Evolutionary conservation across 163 green algal genomes (phyloP), one percentile per base, ranked within the genome.

Genomic region (Picocystis sp.): DNA sequence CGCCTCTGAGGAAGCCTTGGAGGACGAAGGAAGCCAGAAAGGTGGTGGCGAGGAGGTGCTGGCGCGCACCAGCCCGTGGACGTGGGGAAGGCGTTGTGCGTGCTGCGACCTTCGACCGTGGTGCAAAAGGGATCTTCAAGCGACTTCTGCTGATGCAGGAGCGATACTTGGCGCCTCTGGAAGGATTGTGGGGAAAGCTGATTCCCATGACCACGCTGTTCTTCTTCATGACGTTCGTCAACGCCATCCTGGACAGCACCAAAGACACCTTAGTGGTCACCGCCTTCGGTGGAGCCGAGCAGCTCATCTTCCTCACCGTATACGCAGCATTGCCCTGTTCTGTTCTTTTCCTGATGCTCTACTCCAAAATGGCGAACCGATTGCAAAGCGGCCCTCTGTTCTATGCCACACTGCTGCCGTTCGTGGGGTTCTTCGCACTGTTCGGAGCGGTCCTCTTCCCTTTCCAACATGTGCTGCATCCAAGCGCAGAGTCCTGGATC

Each of bases 241-340:
- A 97, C 74, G 92, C 84, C 21, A 80, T 97, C 38, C 64, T 95
- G 13, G 86, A 97, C 75, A 79, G 53, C 21, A 61, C 92, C 47
- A 92, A 89, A 57, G 82, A 92, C 62, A 89, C 83, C 11, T 64
- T 94, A 8, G 80, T 95, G 25, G 89, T 96, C 50, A 96, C 87
- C 11, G 79, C 82, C 17, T 62, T 60, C 2, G 73, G 83, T 17
- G 47, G 72, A 29, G 62, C 69, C 13, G 62, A 82, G 45, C 78
- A 88, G 21, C 85, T 95, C 47, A 83, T 83, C 9, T 95, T 86
- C 67, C 65, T 94, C 5, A 91, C 77, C 70, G 77, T 94, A 1
- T 96, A 94, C 57, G 87, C 71, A 11, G 86, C 93, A 23, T 74
- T 93, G 52, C 87, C 87, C 3, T 61, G 56, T 10, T 90, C 78